These are phyloP conservation scores for Trichoderma sp. DNA, from an alignment of 2,329 filamentous ascomycete species.

Conservation along the genomic window DNA sequence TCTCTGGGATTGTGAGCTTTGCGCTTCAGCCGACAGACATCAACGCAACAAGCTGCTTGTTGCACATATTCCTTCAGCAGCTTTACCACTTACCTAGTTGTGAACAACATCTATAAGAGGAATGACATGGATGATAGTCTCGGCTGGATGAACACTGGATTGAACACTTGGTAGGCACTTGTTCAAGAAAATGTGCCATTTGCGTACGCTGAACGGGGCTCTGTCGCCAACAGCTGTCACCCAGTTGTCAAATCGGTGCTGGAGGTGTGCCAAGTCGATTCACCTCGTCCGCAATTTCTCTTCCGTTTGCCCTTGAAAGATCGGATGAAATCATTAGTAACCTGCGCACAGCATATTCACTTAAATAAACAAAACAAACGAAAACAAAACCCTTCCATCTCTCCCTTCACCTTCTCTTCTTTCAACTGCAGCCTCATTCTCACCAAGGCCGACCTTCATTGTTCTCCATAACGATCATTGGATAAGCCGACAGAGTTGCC, in stretches of 20 bases:
- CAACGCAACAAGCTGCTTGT: too few relatives aligned
- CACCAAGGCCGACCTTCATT: not conserved
- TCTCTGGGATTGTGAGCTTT: not conserved
- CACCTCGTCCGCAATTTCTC: not conserved
- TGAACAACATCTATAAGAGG: not conserved
- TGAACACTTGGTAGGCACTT: not conserved
- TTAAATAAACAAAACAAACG: not conserved
- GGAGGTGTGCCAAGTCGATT: not conserved
- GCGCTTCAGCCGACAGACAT: not conserved
- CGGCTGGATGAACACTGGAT: too few relatives aligned
- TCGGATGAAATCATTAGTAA: not conserved
- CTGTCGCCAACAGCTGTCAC: not conserved
- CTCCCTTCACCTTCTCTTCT: not conserved
- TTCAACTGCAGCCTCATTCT: not conserved
- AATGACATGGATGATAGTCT: not conserved
- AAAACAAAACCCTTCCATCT: not conserved
- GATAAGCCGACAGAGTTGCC: not conserved
- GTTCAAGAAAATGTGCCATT: not conserved
- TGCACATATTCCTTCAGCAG: not conserved
- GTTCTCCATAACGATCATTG: not conserved
- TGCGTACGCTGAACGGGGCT: not conserved
- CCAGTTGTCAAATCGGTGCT: not conserved
- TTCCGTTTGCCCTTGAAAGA: not conserved
- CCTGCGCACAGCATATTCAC: not conserved
- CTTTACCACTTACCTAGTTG: not conserved